Evolutionary conservation across 1,284 basidiomycete species (phyloP), one percentile per base, ranked within the genome.

Genomic region (Xerocomus cyaneibrunnescens): DNA sequence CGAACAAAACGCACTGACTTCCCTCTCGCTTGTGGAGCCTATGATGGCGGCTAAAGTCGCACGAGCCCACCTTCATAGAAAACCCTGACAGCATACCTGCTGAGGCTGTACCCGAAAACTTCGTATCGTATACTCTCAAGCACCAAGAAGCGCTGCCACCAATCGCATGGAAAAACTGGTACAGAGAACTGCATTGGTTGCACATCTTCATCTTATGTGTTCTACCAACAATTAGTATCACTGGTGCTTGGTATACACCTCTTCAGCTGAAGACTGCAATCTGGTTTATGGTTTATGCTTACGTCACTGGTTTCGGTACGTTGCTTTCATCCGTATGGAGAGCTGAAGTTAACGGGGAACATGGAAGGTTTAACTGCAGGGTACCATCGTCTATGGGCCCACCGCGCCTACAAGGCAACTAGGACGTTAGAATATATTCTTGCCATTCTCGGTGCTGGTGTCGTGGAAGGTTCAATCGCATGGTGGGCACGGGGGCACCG

Each of bases 401-500:
- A 94, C 70, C 82, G 92, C 42, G 75, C 88, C 0, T 94, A 94
- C 74, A 94, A 92, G 64, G 92, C 92, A n/a, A 82, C 84, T 1
- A 76, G 76, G 50, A 84, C 87, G 13, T 76, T 94, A 4, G 83
- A 94, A 69, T 92, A 90, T 70, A 72, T 83, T 65, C 81, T 94
- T 43, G 87, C 89, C 14, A 62, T 86, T 37, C 83, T 85, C n/a
- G 92, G 91, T 52, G 84, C 89, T 1, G 92, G 91, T 46, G 87
- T 90, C 14, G 87, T 92, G 40, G 82, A 94, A 66, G 92, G 91
- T 22, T 91, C 89, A 25, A 92, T 94, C 74, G 86, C 86, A 65
- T 94, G 92, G 93, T 95, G 92, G 92, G 84, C 83, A 27, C 80
- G 91, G 40, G 89, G 89, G 52, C 92, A 95, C 76, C 86, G 92